Base-by-base conservation (phyloP, 192 early-diverging fungal genomes). In the Coemansia sp. region DNA sequence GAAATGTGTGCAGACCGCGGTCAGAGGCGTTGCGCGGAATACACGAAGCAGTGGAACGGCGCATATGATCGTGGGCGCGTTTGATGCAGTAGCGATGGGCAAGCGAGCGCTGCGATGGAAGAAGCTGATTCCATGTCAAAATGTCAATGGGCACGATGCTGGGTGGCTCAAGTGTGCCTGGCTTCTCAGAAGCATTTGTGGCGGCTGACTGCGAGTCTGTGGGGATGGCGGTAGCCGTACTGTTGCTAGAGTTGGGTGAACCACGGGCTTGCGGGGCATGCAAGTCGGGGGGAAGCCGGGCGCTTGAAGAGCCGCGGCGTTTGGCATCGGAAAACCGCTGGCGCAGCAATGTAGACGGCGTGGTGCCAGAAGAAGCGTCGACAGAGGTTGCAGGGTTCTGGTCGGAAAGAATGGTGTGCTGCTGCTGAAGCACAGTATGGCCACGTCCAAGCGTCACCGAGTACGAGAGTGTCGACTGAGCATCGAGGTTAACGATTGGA, bases 111-210 rank as follows among this genome's bases (percentile, higher is more conserved):
- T 79, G 76, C 55, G 73, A 68, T 6, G 76, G 76, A 7, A 73
- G 56, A 47, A 79, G 70, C 64, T 79, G 76, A 31, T 79, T 79
- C 76, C 76, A 79, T 19, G 71, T 70, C n/a, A 72, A 49, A 21
- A 73, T 72, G 53, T 79, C 76, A 16, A 79, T 79, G 4, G 76
- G 76, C 53, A 79, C 76, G 18, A 62, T 60, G 9, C 53, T 49
- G 0, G 76, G 76, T 8, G 76, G 76, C 61, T 79, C 76, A 6
- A 79, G 31, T 12, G 64, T 67, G 6, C 67, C 64, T 1, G 57
- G 58, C 34, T 38, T 38, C 10, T 38, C 34, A 12, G 34, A 12
- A 12, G 34, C 10, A 25, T 6, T 23, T 31, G 53, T 16, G 30
- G 21, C 23, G 4, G 23, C 28, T 16, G 57, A 4, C 14, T 47